Evolutionary conservation across 2,329 filamentous ascomycete species (phyloP).

Genomic region (Phyllosticta citriasiana): DNA sequence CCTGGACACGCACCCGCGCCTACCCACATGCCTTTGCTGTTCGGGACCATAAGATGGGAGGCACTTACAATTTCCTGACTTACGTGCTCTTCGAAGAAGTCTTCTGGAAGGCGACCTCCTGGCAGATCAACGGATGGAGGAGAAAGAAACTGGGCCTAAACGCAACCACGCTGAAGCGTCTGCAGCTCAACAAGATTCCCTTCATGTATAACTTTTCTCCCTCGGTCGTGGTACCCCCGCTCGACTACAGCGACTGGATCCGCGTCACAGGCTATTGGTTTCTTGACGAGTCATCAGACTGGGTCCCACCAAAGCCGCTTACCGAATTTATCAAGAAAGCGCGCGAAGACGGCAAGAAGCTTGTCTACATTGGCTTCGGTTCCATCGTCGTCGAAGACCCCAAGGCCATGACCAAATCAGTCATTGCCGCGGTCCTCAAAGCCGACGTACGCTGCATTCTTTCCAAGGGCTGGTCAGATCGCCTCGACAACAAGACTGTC

Average conservation of each 20-base stretch:
- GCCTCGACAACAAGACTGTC: conserved; percentile 43
- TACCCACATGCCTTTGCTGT: conserved; percentile 97
- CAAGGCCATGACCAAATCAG: conserved; percentile 77
- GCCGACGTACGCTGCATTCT: conserved; percentile 91
- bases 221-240: conserved; percentile 81
- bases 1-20: conserved; percentile 89
- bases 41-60: conserved; percentile 86
- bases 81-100: conserved; percentile 96
- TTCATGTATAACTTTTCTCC: conserved; percentile 98
- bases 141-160: conserved; percentile 68
- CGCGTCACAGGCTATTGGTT: conserved; percentile 98
- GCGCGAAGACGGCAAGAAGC: conserved; percentile 70
- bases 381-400: conserved; percentile 92
- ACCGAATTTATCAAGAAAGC: conserved; percentile 75
- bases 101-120: conserved; percentile 89
- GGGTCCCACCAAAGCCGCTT: conserved; percentile 66
- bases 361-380: conserved; percentile 95
- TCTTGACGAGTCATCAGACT: conserved; percentile 62
- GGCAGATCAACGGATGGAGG: conserved; percentile 89
- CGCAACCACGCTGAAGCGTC: conserved; percentile 74
- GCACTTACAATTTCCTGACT: conserved; percentile 87
- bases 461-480: conserved; percentile 95
- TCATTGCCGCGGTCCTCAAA: conserved; percentile 81
- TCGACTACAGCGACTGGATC: conserved; percentile 98
- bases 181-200: conserved; percentile 95